Evolutionary conservation across 2,329 filamentous ascomycete genomes (phyloP).

Genomic region (Arthrobotrys entomopaga): DNA sequence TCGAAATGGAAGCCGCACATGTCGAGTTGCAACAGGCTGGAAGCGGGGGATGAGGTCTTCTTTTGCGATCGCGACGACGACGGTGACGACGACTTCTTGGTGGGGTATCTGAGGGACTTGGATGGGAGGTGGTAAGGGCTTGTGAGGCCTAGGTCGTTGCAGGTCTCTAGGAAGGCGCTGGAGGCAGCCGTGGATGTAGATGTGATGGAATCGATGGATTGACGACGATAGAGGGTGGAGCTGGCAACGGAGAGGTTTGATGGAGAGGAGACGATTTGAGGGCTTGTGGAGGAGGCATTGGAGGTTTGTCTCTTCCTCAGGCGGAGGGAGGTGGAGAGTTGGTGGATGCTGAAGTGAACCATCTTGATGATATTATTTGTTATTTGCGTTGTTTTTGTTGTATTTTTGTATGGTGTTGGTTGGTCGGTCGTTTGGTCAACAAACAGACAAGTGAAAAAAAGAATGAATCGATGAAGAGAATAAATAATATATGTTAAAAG

Average conservation of each 20-base stretch:
- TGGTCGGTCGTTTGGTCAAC: conserved; percentile 43
- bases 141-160: conserved; percentile 53
- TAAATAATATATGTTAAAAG: too few species aligned
- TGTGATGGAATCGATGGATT: conserved; percentile 49
- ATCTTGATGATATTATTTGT: conserved; percentile 28
- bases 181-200: conserved; percentile 52
- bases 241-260: conserved; percentile 52
- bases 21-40: conserved; percentile 44
- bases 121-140: conserved; percentile 48
- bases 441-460: conserved; percentile 40
- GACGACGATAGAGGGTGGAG: conserved; percentile 51
- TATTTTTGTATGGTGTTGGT: conserved; percentile 30
- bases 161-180: conserved; percentile 43
- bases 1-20: conserved; percentile 48
- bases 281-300: conserved; percentile 45
- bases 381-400: conserved; percentile 39
- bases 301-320: conserved; percentile 51
- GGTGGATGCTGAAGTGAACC: conserved; percentile 55
- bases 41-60: conserved; percentile 31
- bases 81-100: conserved; percentile 21
- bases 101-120: conserved; percentile 15
- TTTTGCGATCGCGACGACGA: conserved; percentile 37
- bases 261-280: conserved; percentile 43
- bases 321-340: conserved; percentile 45
- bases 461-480: conserved; percentile 11